Conservation (phyloP, 2,329 filamentous ascomycete genomes). For the Aspergillus ochraceus region DNA sequence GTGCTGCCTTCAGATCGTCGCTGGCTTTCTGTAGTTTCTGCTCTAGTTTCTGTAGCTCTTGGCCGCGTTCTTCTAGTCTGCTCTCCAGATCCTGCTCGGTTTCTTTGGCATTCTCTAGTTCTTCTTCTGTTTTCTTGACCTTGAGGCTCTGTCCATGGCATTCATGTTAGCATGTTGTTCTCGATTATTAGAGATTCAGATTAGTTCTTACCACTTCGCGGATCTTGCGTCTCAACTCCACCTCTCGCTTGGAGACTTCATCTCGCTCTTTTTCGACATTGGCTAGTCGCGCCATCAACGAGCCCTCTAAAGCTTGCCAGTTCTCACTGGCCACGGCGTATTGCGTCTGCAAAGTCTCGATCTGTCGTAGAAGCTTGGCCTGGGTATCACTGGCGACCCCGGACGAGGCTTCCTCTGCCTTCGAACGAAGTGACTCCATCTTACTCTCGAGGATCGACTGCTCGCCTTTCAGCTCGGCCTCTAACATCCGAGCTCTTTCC, state of each 20-base stretch:
- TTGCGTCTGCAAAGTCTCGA: conserved; percentile 93
- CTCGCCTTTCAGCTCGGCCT: conserved; percentile 80
- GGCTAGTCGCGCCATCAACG: conserved; percentile 72
- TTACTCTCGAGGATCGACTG: conserved; percentile 77
- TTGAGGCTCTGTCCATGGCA: conserved; percentile 58
- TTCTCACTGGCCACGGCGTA: conserved; percentile 94
- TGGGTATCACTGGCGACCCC: conserved; percentile 79
- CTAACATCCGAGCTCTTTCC: conserved; percentile 66
- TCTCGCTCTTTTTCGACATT: conserved; percentile 88
- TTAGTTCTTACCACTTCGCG: conserved; percentile 71
- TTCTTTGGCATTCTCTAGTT: conserved; percentile 67
- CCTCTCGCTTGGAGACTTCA: conserved; percentile 78
- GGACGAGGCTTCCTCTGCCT: conserved; percentile 86
- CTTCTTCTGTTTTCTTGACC: conserved; percentile 72
- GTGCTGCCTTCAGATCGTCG: conserved; percentile 60
- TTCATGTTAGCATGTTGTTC: conserved; percentile 5
- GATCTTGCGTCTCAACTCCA: conserved; percentile 83
- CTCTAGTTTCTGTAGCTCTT: conserved; percentile 54
- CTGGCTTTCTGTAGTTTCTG: conserved; percentile 53
- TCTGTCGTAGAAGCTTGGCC: conserved; percentile 85
- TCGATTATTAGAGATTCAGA: not conserved
- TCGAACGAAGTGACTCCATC: conserved; percentile 79
- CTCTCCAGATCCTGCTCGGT: conserved; percentile 47
- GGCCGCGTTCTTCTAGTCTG: conserved; percentile 63
- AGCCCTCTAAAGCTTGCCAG: conserved; percentile 94